Evolutionary conservation across 2,329 filamentous ascomycete genomes (phyloP), one percentile per base, ranked within the genome.

Genomic region (Cladosporium colombiae): DNA sequence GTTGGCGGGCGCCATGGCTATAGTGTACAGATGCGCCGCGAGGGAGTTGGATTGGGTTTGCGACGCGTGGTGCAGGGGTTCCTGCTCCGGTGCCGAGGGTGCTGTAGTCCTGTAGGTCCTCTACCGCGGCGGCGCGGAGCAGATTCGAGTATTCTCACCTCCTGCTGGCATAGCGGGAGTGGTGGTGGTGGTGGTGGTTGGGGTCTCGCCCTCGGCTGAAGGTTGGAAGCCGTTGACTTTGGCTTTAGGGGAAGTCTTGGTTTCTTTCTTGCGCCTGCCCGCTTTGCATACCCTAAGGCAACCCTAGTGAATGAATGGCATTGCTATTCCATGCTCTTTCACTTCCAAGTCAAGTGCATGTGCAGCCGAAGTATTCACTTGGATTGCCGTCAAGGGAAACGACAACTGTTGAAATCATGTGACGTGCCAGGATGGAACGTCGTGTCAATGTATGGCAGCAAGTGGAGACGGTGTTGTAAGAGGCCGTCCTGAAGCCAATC

Each of bases 1-100:
- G 55, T 46, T 44, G 44, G 27, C 40, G 46, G 29, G 44, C 29
- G 61, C 50, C 61, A 63, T 63, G 49, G 61, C 25, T 63, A 33
- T 56, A 27, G 23, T 55, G 31, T 56, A 56, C 61, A 56, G n/a
- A 21, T 63, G 50, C 61, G 50, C 29, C 40, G 31, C 40, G 46
- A 23, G 16, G 1, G 49, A 46, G n/a, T 21, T 40, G 60, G 31
- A 25, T 6, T 31, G 14, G 49, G 5, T 35, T 56, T 46, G 61
- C 37, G 61, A 56, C 44, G 29, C 46, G 44, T 11, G 10, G 59
- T 21, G 29, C 25, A 49, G 23, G 16, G 44, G 44, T 53, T 62
- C 46, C 53, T 53, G 27, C 29, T 35, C 44, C 23, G 46, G 46
- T 52, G 11, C 31, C 27, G 44, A 25, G 18, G 31, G 33, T 27